Evolutionary conservation across 2,329 filamentous ascomycete genomes (phyloP).

Genomic region (Cercospora sp.): DNA sequence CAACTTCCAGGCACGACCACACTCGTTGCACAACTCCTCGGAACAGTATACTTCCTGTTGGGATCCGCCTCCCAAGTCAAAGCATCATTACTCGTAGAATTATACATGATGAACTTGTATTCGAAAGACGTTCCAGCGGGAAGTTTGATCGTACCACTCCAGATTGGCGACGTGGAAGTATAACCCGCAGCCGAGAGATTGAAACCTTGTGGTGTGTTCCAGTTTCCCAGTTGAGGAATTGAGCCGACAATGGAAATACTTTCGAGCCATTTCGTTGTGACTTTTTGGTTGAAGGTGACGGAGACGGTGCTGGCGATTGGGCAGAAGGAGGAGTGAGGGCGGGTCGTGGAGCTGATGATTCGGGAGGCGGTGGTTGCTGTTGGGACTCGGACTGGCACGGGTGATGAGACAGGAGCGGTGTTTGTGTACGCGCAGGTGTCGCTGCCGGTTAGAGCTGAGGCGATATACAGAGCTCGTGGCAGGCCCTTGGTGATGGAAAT

Average conservation of each 20-base stretch:
- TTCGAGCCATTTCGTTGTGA: slow-evolving; percentile 60
- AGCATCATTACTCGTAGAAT: slow-evolving; percentile 52
- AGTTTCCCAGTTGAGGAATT: slow-evolving; percentile 58
- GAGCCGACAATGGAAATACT: slow-evolving; percentile 66
- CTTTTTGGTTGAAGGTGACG: slow-evolving; percentile 62
- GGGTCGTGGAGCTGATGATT: slow-evolving; percentile 4
- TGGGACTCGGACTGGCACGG: not conserved
- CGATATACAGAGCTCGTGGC: slow-evolving; percentile 47
- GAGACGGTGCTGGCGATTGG: slow-evolving; percentile 45
- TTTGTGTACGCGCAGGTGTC: slow-evolving; percentile 37
- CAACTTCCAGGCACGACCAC: slow-evolving; percentile 42
- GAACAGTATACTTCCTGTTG: slow-evolving; percentile 46
- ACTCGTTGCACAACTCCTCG: slow-evolving; percentile 39
- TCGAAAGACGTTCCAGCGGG: slow-evolving; percentile 55
- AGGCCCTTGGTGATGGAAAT: slow-evolving; percentile 47
- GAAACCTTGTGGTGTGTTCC: slow-evolving; percentile 57
- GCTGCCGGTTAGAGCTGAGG: slow-evolving; percentile 39
- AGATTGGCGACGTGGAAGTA: slow-evolving; percentile 59
- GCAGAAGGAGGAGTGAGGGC: slow-evolving; percentile 15
- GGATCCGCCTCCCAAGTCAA: slow-evolving; percentile 63
- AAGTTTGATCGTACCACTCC: slow-evolving; percentile 59
- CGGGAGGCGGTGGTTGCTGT: not conserved
- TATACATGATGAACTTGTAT: slow-evolving; percentile 64
- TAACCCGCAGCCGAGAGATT: slow-evolving; percentile 60
- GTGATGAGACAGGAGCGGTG: not conserved